phyloP scores from a whole-genome alignment of 2,329 filamentous ascomycete genomes.

The Alternaria sp. region DNA sequence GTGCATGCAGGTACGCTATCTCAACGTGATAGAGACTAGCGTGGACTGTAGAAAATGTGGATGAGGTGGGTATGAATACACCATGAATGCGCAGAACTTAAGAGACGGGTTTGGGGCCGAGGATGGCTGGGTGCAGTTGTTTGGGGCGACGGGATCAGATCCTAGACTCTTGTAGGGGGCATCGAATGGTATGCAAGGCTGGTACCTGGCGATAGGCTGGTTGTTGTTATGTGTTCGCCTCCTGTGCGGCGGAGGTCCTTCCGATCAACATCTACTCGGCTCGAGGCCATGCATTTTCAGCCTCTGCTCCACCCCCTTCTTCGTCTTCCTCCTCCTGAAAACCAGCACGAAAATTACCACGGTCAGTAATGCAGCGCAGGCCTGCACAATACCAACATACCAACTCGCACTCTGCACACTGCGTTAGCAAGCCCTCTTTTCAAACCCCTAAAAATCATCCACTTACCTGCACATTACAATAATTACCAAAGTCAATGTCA shows the following conservation, averaged over 20 bases:
- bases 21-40: background rate
- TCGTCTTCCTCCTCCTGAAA: constrained; percentile 32
- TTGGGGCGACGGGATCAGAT: background rate
- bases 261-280: background rate
- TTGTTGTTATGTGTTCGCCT: background rate
- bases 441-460: background rate
- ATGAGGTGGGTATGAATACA: background rate
- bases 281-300: background rate
- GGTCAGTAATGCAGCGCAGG: constrained; percentile 37
- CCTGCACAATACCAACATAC: constrained; percentile 46
- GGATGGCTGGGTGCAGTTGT: background rate
- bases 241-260: background rate
- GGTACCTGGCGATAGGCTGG: background rate
- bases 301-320: constrained; percentile 30
- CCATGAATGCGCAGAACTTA: background rate
- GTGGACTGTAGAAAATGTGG: background rate
- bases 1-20: background rate
- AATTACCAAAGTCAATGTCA: constrained; percentile 46
- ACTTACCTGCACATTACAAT: constrained; percentile 47
- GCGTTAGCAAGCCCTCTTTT: constrained; percentile 5
- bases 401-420: constrained; percentile 39
- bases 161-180: background rate
- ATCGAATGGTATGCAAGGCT: background rate
- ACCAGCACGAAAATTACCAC: constrained; percentile 40
- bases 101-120: background rate